A percentile compares a stretch with the other conserved stretches of the same genome.
These are phyloP conservation scores for Mimosa pudica DNA, from an alignment of 306 rosid genomes.

Conservation along the genomic window DNA sequence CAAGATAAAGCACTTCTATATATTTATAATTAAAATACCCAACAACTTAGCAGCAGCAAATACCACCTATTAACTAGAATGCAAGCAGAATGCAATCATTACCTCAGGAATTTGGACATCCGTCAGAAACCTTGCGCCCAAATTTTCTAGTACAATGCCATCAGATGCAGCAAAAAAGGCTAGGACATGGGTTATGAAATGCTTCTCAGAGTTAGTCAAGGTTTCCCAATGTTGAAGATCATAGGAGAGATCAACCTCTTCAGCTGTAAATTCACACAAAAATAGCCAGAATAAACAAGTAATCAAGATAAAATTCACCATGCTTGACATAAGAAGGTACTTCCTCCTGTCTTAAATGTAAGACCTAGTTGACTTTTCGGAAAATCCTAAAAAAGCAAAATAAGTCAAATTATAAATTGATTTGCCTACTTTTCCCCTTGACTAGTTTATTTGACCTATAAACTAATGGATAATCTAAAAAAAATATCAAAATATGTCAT, in stretches of 20 bases:
- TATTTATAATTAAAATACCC: conserved; percentile 13
- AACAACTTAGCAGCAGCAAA: background rate
- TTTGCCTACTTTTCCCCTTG: no score
- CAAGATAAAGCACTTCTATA: conserved; percentile 13
- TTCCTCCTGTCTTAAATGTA: no score
- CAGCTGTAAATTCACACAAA: conserved; percentile 58
- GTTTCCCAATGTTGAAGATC: conserved; percentile 76
- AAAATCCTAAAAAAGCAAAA: no score
- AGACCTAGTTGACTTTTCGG: no score
- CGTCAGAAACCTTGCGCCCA: conserved; percentile 80
- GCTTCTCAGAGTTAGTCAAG: conserved; percentile 75
- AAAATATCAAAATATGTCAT: no score
- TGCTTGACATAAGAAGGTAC: background rate
- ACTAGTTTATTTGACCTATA: no score
- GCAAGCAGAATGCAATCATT: conserved; percentile 20
- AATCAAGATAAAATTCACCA: background rate
- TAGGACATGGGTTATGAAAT: conserved; percentile 73
- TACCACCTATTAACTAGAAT: background rate
- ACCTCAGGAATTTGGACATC: conserved; percentile 95
- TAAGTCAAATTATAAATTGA: no score
- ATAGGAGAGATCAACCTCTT: conserved; percentile 87
- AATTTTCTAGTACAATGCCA: conserved; percentile 88
- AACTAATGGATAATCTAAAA: no score
- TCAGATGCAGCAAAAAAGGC: conserved; percentile 96
- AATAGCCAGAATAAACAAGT: conserved; percentile 33